Conservation (phyloP, 129 eudicot genomes). For the Apium graveolens region DNA sequence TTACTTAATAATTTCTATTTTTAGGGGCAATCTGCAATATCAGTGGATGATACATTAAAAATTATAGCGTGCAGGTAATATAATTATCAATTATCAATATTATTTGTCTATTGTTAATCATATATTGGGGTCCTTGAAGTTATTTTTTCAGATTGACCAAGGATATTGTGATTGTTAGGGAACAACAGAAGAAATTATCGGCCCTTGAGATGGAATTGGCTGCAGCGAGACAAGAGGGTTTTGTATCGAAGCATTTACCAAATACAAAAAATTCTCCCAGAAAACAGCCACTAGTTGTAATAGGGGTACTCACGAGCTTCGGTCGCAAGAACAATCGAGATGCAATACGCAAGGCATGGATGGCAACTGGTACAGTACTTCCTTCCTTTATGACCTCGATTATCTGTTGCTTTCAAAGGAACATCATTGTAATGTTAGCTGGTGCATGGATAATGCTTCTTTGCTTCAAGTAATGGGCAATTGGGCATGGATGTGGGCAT, state of each 20-base stretch:
- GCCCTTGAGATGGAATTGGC: conserved; percentile 82
- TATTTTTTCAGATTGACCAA: conserved; percentile 23
- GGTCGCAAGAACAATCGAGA: conserved; percentile 88
- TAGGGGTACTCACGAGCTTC: conserved; percentile 80
- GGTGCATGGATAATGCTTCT: not conserved
- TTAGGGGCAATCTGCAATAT: conserved; percentile 75
- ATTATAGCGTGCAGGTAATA: conserved; percentile 82
- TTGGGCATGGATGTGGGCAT: not conserved
- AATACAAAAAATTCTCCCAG: conserved; percentile 28
- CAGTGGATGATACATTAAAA: conserved; percentile 85
- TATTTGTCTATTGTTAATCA: not conserved
- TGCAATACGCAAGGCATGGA: conserved; percentile 93
- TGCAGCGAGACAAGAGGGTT: conserved; percentile 82
- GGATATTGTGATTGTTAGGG: conserved; percentile 52
- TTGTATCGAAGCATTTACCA: conserved; percentile 48
- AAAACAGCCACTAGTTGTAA: conserved; percentile 58
- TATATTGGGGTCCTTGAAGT: not conserved
- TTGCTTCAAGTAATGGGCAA: not conserved
- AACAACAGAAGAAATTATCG: conserved; percentile 79
- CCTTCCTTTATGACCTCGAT: conserved; percentile 25
- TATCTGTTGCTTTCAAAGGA: not conserved
- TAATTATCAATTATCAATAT: conserved; percentile 9
- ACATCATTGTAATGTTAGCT: not conserved
- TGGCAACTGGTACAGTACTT: conserved; percentile 59
- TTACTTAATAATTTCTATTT: conserved; percentile 11